These are phyloP conservation scores for Trapa bicornis DNA, from an alignment of 345 rosid species.

Conservation along the genomic window DNA sequence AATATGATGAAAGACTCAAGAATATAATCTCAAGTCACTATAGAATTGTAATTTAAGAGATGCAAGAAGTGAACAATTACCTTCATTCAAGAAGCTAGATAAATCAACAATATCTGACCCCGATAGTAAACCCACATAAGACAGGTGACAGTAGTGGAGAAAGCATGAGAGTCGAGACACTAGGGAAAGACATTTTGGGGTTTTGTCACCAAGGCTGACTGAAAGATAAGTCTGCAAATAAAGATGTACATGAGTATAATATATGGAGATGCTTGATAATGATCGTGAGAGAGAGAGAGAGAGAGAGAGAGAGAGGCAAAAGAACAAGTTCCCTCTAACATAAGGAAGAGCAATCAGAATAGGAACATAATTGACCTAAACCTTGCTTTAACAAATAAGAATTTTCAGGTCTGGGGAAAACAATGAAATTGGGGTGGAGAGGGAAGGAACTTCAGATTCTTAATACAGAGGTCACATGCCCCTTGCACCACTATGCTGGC, in stretches of 20 bases:
- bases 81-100: conserved; percentile 26
- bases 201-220: conserved; percentile 25
- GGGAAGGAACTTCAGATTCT: background rate
- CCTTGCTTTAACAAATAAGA: too few relatives aligned
- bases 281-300: background rate
- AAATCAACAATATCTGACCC: conserved; percentile 44
- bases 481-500: background rate
- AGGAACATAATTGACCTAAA: too few relatives aligned
- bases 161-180: conserved; percentile 32
- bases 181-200: conserved; percentile 26
- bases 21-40: background rate
- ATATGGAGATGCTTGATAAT: conserved; percentile 8
- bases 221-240: conserved; percentile 56
- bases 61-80: conserved; percentile 20
- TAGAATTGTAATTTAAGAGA: conserved; percentile 3
- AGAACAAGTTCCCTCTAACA: background rate
- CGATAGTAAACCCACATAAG: conserved; percentile 54
- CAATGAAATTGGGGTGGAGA: too few relatives aligned
- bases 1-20: background rate
- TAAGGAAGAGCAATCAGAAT: background rate
- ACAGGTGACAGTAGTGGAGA: conserved; percentile 43
- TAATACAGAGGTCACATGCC: background rate
- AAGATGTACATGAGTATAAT: conserved; percentile 8
- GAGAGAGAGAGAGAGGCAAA: background rate
- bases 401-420: too few relatives aligned